These are phyloP conservation scores for Colletotrichum sp. DNA, from an alignment of 2,329 filamentous ascomycete species.

Conservation along the genomic window DNA sequence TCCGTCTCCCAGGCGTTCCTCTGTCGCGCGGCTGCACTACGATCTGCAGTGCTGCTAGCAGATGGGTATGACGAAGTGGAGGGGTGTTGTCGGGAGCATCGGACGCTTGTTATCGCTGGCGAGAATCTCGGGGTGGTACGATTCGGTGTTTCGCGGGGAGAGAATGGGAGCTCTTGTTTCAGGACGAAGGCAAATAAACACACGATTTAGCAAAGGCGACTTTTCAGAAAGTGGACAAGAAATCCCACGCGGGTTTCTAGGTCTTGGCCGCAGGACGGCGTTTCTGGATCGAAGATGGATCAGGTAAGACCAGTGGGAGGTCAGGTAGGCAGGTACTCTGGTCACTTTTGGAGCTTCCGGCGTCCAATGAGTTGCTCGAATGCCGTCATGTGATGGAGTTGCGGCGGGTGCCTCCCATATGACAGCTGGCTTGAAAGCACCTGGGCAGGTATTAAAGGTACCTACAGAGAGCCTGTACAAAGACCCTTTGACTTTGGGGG, in stretches of 20 bases:
- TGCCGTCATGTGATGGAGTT: constrained; percentile 16
- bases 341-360: constrained; percentile 3
- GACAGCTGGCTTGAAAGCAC: constrained; percentile 6
- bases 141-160: not conserved
- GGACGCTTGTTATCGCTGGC: not conserved
- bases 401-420: not conserved
- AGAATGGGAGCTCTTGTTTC: not conserved
- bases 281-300: not conserved
- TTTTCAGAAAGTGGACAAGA: not conserved
- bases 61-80: not conserved
- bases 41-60: constrained; percentile 9
- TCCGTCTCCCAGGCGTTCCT: not conserved
- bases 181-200: not conserved
- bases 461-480: not conserved
- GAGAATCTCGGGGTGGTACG: not conserved
- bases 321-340: not conserved
- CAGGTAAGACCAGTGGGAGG: not conserved
- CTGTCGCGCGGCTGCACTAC: not conserved
- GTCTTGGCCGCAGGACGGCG: not conserved
- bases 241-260: not conserved
- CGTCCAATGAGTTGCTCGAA: constrained; percentile 9
- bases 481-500: not conserved
- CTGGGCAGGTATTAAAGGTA: not conserved
- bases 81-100: constrained; percentile 6
- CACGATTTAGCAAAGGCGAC: not conserved